Evolutionary conservation across 257 asterid genomes (phyloP).

Genomic region (Solanum tarijense): DNA sequence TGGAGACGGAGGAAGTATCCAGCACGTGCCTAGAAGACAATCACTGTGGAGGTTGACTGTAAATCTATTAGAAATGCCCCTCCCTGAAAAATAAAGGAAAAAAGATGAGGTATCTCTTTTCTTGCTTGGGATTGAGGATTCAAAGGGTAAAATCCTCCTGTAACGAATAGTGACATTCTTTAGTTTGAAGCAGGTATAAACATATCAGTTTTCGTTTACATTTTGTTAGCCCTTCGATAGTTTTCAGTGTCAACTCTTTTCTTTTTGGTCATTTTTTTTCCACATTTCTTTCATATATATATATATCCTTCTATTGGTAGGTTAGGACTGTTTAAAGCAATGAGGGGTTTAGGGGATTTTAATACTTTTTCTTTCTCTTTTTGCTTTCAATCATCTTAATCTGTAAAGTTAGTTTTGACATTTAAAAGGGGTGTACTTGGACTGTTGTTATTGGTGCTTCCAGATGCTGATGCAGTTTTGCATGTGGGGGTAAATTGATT

Average conservation of each 20-base stretch:
- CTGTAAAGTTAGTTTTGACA: constrained; percentile 46
- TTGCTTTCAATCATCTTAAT: constrained; percentile 3
- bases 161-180: constrained; percentile 34
- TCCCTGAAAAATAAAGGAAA: constrained; percentile 9
- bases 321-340: constrained; percentile 14
- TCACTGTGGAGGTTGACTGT: constrained; percentile 25
- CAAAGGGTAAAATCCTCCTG: constrained; percentile 32
- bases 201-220: constrained; percentile 19
- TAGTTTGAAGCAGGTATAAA: constrained; percentile 27
- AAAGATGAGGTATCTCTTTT: constrained; percentile 18
- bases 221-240: background rate
- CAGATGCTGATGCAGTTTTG: constrained; percentile 1
- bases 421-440: constrained; percentile 9
- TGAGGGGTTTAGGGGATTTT: constrained; percentile 22
- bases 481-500: background rate
- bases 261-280: background rate
- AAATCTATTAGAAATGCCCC: constrained; percentile 1
- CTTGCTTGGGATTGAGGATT: constrained; percentile 13
- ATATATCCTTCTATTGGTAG: constrained; percentile 4
- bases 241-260: constrained; percentile 1
- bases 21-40: constrained; percentile 9
- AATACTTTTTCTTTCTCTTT: constrained; percentile 5
- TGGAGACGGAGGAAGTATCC: constrained; percentile 18
- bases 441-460: constrained; percentile 43
- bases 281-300: constrained; percentile 7